Evolutionary conservation across 2,329 filamentous ascomycete genomes (phyloP).

Genomic region (Penicillium sp.): DNA sequence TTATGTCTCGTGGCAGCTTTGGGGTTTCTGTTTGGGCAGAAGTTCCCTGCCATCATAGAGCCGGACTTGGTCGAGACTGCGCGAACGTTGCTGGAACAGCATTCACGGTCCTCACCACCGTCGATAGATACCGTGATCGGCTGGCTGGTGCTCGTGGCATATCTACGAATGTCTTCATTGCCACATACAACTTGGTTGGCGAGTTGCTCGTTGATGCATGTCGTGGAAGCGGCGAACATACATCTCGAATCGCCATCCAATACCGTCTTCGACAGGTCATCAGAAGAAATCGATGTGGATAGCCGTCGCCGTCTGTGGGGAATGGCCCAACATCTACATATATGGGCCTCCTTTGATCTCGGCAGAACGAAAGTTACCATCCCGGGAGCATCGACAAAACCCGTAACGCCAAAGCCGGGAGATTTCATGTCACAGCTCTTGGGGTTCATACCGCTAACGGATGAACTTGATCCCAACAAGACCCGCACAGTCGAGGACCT

Average conservation of each 20-base stretch:
- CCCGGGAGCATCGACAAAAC: slow-evolving; percentile 38
- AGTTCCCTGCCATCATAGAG: slow-evolving; percentile 41
- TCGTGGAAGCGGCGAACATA: slow-evolving; percentile 50
- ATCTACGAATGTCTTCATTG: slow-evolving; percentile 51
- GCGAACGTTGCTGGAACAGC: slow-evolving; percentile 44
- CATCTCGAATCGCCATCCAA: slow-evolving; percentile 25
- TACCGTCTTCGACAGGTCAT: slow-evolving; percentile 9
- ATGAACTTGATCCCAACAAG: slow-evolving; percentile 52
- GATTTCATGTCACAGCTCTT: slow-evolving; percentile 49
- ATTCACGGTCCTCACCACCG: slow-evolving; percentile 23
- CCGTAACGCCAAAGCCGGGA: slow-evolving; percentile 36
- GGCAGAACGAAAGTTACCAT: slow-evolving; percentile 52
- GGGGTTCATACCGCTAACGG: slow-evolving; percentile 51
- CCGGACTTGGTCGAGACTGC: slow-evolving; percentile 47
- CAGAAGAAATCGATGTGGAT: slow-evolving; percentile 27
- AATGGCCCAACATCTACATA: slow-evolving; percentile 55
- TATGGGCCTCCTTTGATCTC: slow-evolving; percentile 58
- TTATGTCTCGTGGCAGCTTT: slow-evolving; percentile 55
- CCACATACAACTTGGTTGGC: slow-evolving; percentile 45
- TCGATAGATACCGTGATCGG: slow-evolving; percentile 31
- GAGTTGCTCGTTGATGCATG: slow-evolving; percentile 40
- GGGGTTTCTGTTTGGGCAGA: slow-evolving; percentile 50
- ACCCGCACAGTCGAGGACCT: slow-evolving; percentile 41
- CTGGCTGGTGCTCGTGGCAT: slow-evolving; percentile 53
- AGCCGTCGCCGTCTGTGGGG: slow-evolving; percentile 44